A percentile compares a stretch with the other conserved stretches of the same genome.
These are phyloP conservation scores for Leptographium galeiforme DNA, from an alignment of 2,329 filamentous ascomycete genomes.

Conservation along the genomic window DNA sequence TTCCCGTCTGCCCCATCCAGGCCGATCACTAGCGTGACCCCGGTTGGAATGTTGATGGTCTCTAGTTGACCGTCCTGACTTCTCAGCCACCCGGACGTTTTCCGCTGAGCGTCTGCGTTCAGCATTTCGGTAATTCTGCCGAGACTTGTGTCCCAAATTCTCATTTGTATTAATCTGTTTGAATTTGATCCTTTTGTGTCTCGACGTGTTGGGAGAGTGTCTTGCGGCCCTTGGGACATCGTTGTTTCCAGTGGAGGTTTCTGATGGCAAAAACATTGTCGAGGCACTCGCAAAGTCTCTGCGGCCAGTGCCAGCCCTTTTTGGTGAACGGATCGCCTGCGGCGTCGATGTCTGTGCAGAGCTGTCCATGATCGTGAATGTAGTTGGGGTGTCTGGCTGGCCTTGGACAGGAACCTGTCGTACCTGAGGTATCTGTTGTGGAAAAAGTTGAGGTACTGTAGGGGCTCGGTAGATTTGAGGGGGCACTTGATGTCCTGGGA, in stretches of 20 bases:
- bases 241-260: slow-evolving; percentile 2
- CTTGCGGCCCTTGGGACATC: neutral
- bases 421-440: neutral
- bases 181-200: neutral
- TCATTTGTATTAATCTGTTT: neutral
- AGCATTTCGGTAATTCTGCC: neutral
- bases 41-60: too few species aligned
- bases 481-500: neutral
- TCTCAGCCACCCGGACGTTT: too few species aligned
- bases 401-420: neutral
- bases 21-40: too few species aligned
- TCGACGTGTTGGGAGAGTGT: neutral
- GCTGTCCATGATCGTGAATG: neutral
- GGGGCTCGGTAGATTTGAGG: neutral
- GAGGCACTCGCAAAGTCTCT: neutral
- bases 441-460: neutral
- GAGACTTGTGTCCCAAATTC: neutral
- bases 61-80: too few species aligned
- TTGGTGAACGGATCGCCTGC: neutral
- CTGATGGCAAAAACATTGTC: slow-evolving; percentile 3
- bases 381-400: neutral
- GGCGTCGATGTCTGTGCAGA: neutral
- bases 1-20: neutral
- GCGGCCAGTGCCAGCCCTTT: neutral
- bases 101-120: neutral